Evolutionary conservation across 164 flowering plant genomes (phyloP), one percentile per base, ranked within the genome.

Genomic region (Aristolochia californica): DNA sequence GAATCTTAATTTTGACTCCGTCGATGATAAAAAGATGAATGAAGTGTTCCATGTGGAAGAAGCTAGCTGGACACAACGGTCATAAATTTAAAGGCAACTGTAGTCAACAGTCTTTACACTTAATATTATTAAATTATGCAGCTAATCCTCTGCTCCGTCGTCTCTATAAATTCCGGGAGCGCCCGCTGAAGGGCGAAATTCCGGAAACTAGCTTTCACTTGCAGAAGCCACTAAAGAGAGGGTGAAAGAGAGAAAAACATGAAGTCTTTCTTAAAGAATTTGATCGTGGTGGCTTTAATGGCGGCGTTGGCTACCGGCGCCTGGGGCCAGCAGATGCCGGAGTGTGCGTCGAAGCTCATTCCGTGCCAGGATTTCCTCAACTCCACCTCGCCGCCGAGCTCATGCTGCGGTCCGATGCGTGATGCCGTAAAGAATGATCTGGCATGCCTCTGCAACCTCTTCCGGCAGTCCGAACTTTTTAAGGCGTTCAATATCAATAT

Each of bases 391-490:
- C 88, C 93, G 1, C 68, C 83, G 0, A 52, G 34, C 1, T 5
- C 50, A 5, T 85, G 93, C 69, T 85, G 93, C 62, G 43, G 53
- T 43, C 69, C 88, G 0, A 66, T 85, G 40, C 64, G 34, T 22
- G 56, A 74, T 0, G 74, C 84, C 0, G 62, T 85, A 13, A 17
- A 50, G 14, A 74, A 57, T 3, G 72, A 85, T 26, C 64, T 63
- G 0, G 21, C 9, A 2, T 85, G 93, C 68, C 81, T 85, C 26
- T 85, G 93, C 74, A 66, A 45, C 27, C 77, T 85, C 61, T 83
- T 69, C 70, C 57, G 45, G 27, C 56, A 65, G 28, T 83, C 81
- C 1, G 45, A 48, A 5, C 8, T 77, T 16, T 62, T 79, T 3
- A 0, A n/a, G 0, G 0, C 59, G 10, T 4, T 80, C 4, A 55